These are phyloP conservation scores for Pythium dissimile DNA, from an alignment of 352 stramenopile genomes.

Conservation along the genomic window DNA sequence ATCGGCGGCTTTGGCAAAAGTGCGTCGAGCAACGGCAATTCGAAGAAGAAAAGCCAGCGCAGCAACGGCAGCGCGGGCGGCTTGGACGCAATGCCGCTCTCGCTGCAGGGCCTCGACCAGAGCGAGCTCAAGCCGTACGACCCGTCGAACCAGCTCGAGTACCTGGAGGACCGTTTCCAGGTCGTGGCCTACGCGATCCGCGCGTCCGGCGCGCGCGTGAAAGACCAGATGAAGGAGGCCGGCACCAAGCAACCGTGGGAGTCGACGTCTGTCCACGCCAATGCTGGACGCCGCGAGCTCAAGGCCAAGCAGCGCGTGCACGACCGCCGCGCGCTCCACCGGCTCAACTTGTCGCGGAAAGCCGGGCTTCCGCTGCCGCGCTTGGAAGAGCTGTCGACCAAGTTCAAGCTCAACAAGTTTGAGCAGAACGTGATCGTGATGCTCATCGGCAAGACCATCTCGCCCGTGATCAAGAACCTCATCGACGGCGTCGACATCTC, in stretches of 20 bases:
- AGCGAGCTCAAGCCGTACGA: slow-evolving; percentile 81
- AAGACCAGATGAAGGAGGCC: slow-evolving; percentile 89
- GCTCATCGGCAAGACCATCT: slow-evolving; percentile 89
- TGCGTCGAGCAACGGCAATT: slow-evolving; percentile 31
- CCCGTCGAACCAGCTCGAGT: slow-evolving; percentile 81
- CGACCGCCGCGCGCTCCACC: slow-evolving; percentile 59
- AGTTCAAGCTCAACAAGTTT: slow-evolving; percentile 85
- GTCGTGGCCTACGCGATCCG: slow-evolving; percentile 86
- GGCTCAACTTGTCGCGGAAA: slow-evolving; percentile 59
- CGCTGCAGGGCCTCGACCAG: slow-evolving; percentile 11
- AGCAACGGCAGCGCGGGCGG: slow-evolving; percentile 11
- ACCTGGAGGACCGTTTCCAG: slow-evolving; percentile 87
- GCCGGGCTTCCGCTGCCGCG: slow-evolving; percentile 59
- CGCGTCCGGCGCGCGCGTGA: slow-evolving; percentile 75
- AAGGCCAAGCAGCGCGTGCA: slow-evolving; percentile 86
- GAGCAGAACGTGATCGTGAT: slow-evolving; percentile 90
- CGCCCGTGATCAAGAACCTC: slow-evolving; percentile 85
- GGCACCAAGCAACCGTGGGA: slow-evolving; percentile 82
- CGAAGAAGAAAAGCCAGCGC: slow-evolving; percentile 7
- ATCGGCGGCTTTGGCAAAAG: slow-evolving; percentile 54
- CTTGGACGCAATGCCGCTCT: neutral
- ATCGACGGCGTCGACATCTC: slow-evolving; percentile 83
- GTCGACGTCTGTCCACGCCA: slow-evolving; percentile 39
- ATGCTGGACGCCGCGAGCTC: slow-evolving; percentile 68
- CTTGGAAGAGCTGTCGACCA: slow-evolving; percentile 66